phyloP scores from a whole-genome alignment of 116 monocot species.

The Dioscorea cayenensis region DNA sequence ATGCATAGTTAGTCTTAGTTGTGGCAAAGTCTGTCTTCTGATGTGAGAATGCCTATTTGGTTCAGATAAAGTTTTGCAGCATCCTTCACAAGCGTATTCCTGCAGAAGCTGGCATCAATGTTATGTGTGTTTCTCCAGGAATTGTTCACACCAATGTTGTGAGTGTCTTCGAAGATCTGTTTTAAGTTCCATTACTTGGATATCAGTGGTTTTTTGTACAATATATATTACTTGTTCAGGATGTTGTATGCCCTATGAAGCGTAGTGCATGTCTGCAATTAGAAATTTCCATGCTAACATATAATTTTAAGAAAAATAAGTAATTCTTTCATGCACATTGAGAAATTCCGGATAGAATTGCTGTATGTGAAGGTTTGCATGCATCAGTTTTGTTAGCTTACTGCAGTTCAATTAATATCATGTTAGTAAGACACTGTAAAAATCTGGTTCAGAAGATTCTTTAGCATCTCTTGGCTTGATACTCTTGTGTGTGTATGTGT shows the following conservation, averaged over 20 bases:
- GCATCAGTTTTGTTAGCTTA: too few relatives aligned
- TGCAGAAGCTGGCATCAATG: slow-evolving; percentile 77
- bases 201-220: neutral
- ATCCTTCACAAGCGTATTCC: slow-evolving; percentile 87
- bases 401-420: too few relatives aligned
- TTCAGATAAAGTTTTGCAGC: slow-evolving; percentile 87
- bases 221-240: neutral
- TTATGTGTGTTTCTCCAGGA: slow-evolving; percentile 81
- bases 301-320: too few relatives aligned
- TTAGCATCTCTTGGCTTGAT: neutral
- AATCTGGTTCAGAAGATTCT: neutral
- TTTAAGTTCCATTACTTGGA: neutral
- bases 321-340: too few relatives aligned
- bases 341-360: too few relatives aligned
- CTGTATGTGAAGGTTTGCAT: too few relatives aligned
- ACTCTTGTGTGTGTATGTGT: neutral
- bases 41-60: slow-evolving; percentile 8
- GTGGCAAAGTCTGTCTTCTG: neutral
- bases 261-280: neutral
- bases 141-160: slow-evolving; percentile 97
- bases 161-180: slow-evolving; percentile 26
- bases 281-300: neutral
- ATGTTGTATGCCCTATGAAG: too few relatives aligned
- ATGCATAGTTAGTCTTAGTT: too few relatives aligned
- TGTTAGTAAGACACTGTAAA: too few relatives aligned